A percentile compares a stretch with the other conserved stretches of the same genome.
These are phyloP conservation scores for Coemansia sp. DNA, from an alignment of 192 early-diverging fungal species.

Conservation along the genomic window DNA sequence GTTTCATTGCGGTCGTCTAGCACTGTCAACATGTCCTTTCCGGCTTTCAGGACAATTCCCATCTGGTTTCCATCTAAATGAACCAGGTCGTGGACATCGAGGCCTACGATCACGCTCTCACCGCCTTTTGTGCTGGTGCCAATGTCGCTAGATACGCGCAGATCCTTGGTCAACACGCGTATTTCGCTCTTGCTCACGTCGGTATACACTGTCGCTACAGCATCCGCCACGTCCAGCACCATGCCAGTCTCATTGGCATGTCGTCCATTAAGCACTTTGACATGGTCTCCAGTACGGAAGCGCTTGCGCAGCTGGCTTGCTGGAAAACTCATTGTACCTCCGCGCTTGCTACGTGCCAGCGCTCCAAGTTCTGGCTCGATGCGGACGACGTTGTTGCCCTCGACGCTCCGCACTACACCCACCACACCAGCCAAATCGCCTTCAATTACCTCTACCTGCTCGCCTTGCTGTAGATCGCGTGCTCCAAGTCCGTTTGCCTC, in stretches of 20 bases:
- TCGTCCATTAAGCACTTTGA: slow-evolving; percentile 85
- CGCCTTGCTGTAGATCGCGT: slow-evolving; percentile 70
- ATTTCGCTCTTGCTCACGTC: slow-evolving; percentile 72
- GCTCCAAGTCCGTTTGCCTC: slow-evolving; percentile 55
- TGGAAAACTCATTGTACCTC: slow-evolving; percentile 54
- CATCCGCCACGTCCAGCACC: slow-evolving; percentile 81
- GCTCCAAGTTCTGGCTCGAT: slow-evolving; percentile 65
- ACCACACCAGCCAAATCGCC: slow-evolving; percentile 79
- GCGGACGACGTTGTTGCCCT: slow-evolving; percentile 65
- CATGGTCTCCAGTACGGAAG: slow-evolving; percentile 91
- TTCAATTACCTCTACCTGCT: slow-evolving; percentile 80
- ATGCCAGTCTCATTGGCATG: slow-evolving; percentile 85
- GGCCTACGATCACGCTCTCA: slow-evolving; percentile 57
- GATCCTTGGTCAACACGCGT: slow-evolving; percentile 86
- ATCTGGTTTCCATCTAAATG: slow-evolving; percentile 71
- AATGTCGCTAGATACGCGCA: slow-evolving; percentile 75
- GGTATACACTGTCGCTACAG: slow-evolving; percentile 74
- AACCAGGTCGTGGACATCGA: slow-evolving; percentile 88
- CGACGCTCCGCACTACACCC: slow-evolving; percentile 75
- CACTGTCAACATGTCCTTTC: slow-evolving; percentile 70
- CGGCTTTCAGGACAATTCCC: slow-evolving; percentile 81
- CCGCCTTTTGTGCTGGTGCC: slow-evolving; percentile 50
- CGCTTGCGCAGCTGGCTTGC: slow-evolving; percentile 80
- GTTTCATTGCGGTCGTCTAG: slow-evolving; percentile 74
- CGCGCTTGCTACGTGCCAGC: slow-evolving; percentile 41